These are phyloP conservation scores for Kwoniella shivajii DNA, from an alignment of 1,284 basidiomycete genomes.

Conservation along the genomic window DNA sequence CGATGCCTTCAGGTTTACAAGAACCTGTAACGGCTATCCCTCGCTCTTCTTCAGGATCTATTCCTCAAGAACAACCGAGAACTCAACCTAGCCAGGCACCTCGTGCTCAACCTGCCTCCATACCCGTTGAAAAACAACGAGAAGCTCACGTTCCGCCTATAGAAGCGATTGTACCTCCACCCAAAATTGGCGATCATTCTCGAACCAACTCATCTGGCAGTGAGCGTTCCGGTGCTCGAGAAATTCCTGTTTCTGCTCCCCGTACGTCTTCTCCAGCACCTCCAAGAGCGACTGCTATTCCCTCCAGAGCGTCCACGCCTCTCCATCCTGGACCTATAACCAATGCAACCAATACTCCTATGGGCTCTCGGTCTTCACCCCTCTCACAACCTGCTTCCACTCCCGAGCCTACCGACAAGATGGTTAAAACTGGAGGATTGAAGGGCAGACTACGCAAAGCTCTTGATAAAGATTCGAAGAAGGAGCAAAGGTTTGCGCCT, in stretches of 20 bases:
- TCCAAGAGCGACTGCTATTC: neutral
- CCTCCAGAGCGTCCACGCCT: slow-evolving; percentile 17
- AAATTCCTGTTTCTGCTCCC: neutral
- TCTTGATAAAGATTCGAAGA: slow-evolving; percentile 53
- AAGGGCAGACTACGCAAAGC: slow-evolving; percentile 75
- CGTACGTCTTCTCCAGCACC: neutral
- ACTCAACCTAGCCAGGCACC: neutral
- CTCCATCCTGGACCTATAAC: slow-evolving; percentile 43
- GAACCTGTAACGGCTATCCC: slow-evolving; percentile 5
- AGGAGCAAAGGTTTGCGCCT: slow-evolving; percentile 14
- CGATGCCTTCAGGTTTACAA: slow-evolving; percentile 15
- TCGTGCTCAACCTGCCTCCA: neutral
- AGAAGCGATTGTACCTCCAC: slow-evolving; percentile 8
- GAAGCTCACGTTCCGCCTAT: neutral
- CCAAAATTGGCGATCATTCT: slow-evolving; percentile 5
- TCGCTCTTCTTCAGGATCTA: slow-evolving; percentile 10
- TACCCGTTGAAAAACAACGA: neutral
- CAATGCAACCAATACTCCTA: slow-evolving; percentile 33
- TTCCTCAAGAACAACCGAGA: neutral
- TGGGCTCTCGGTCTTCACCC: slow-evolving; percentile 35
- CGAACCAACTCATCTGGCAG: slow-evolving; percentile 12
- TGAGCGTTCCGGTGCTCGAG: slow-evolving; percentile 6
- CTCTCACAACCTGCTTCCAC: slow-evolving; percentile 29
- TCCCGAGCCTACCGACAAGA: slow-evolving; percentile 57
- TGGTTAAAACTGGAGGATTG: slow-evolving; percentile 60